Conservation (phyloP, 176 grass and related monocot species). For the Avena insularis region DNA sequence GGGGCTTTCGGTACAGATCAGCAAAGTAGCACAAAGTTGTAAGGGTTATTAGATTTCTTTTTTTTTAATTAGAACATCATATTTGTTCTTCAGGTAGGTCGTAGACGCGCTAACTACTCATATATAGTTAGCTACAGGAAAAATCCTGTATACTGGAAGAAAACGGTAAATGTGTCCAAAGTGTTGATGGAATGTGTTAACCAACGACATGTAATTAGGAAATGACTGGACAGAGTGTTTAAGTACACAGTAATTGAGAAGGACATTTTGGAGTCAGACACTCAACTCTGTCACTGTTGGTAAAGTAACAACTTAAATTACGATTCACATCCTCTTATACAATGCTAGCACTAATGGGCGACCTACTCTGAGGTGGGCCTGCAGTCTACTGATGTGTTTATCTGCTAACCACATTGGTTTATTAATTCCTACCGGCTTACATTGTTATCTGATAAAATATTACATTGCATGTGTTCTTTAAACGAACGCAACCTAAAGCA, state of each 20-base stretch:
- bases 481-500: too few species aligned
- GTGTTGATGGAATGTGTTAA: not conserved
- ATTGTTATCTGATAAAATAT: too few species aligned
- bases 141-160: too few species aligned
- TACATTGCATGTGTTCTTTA: too few species aligned
- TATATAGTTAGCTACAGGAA: not conserved
- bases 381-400: not conserved
- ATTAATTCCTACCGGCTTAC: too few species aligned
- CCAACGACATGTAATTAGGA: too few species aligned
- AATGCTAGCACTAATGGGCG: not conserved
- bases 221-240: too few species aligned
- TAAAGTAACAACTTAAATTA: not conserved
- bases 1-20: too few species aligned
- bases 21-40: not conserved
- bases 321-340: not conserved
- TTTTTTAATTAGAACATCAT: not conserved
- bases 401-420: not conserved
- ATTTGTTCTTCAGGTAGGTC: not conserved
- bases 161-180: not conserved
- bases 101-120: not conserved
- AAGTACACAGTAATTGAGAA: not conserved
- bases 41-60: not conserved
- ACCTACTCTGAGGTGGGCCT: conserved; percentile 17
- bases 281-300: not conserved
- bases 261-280: not conserved